Percentiles rank a stretch among this genome's conserved stretches.
These are phyloP conservation scores for Alternaria sp. DNA, from an alignment of 2,329 filamentous ascomycete species.

Conservation along the genomic window DNA sequence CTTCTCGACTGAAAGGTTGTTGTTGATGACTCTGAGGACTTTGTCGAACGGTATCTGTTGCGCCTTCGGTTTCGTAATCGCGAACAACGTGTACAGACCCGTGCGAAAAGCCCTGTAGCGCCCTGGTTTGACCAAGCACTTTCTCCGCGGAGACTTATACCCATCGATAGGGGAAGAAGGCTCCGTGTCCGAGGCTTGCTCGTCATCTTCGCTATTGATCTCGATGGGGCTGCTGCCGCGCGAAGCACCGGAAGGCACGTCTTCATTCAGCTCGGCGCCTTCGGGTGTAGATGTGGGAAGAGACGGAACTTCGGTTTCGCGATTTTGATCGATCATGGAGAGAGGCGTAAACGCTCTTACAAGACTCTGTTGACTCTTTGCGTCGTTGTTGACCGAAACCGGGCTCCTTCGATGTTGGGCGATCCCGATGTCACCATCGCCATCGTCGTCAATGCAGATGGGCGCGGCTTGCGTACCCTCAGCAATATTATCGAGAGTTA, in stretches of 20 bases:
- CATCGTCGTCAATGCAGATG: neutral
- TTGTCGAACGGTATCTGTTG: neutral
- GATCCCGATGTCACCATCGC: neutral
- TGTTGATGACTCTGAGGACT: neutral
- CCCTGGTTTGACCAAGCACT: neutral
- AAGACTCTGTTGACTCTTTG: neutral
- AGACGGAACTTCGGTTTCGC: neutral
- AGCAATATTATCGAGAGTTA: neutral
- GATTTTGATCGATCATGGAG: neutral
- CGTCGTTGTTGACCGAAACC: neutral
- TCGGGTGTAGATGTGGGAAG: neutral
- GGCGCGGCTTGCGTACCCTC: neutral
- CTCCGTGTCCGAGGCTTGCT: neutral
- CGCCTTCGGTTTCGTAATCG: neutral
- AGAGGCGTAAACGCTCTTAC: neutral
- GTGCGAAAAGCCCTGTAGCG: neutral
- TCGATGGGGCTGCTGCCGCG: neutral
- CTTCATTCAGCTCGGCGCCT: neutral
- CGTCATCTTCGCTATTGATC: neutral
- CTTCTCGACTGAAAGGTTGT: neutral
- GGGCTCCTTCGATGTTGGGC: neutral
- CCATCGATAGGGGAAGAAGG: neutral
- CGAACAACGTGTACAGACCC: neutral
- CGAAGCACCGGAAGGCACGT: neutral
- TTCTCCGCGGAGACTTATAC: neutral